Evolutionary conservation across 805 yeast genomes (phyloP), one percentile per base, ranked within the genome.

Genomic region (Nakazawaea wickerhamii): DNA sequence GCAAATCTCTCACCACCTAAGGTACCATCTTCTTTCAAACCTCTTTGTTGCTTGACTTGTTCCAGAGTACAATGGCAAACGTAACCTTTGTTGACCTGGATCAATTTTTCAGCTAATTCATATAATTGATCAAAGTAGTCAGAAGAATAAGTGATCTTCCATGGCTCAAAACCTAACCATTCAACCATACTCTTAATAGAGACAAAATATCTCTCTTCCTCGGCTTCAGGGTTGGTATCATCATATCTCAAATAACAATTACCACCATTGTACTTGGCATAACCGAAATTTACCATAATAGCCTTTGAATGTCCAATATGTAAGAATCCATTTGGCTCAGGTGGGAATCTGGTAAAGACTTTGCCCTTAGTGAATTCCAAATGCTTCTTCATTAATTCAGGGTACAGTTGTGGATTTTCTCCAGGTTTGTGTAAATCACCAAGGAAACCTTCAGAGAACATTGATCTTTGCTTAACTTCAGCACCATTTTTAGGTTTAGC

Each of bases 291-390:
- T 42, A 91, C 96, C 78, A 93, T 85, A 59, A 93, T 91, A 40
- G 99, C 99, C 67, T 93, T 93, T 32, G 96, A 84, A 60, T 93
- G 99, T 35, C 99, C 99, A 62, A 93, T 91, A 62, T 93, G 99
- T 58, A 93, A 73, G 60, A 81, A 93, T 53, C 99, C 99, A 65
- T 95, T 91, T 32, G 99, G 99, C 67, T 93, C 99, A 5, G 99
- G 99, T 36, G 99, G 99, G 67, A 93, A 93, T 60, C 99, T 79
- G 3, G 99, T 93, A 54, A 77, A 80, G 22, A 91, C 98, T 57
- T 75, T 73, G 36, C 96, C 95, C 30, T 77, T 73, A 26, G 95
- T 87, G 50, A 77, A 78, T 44, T 73, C 77, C 54, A 88, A 70
- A 61, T 93, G 99, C 50, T 78, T 83, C 50, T 71, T 71, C 84